phyloP scores from a whole-genome alignment of 495 filamentous ascomycete species.

The Hypoxylon subgilvum region DNA sequence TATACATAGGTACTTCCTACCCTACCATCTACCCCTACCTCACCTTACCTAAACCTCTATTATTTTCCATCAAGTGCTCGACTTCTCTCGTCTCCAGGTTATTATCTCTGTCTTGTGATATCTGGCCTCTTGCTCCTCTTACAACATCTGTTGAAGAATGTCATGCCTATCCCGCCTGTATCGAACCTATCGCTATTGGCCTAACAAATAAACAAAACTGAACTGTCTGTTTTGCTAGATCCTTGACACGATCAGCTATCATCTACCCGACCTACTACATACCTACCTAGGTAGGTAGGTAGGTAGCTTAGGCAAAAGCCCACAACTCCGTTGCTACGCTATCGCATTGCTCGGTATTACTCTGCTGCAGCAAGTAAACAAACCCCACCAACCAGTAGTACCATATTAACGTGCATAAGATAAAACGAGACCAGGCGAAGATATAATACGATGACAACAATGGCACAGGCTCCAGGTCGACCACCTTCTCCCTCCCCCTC shows the following conservation, averaged over 20 bases:
- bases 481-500: constrained; percentile 56
- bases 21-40: no score
- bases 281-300: no score
- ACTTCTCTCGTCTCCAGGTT: neutral
- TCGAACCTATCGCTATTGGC: constrained; percentile 13
- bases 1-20: neutral
- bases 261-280: constrained; percentile 4
- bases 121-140: neutral
- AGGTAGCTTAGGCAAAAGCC: constrained; percentile 3
- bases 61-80: constrained; percentile 1
- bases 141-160: neutral
- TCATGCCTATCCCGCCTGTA: constrained; percentile 6
- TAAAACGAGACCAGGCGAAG: neutral
- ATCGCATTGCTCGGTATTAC: constrained; percentile 3
- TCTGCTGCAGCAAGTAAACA: constrained; percentile 30
- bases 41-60: no score
- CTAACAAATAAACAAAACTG: constrained; percentile 18
- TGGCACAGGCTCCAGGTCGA: constrained; percentile 26
- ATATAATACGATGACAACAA: constrained; percentile 27
- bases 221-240: neutral
- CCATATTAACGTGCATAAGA: constrained; percentile 5
- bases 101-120: constrained; percentile 1
- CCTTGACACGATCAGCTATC: constrained; percentile 2
- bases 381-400: constrained; percentile 33
- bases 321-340: constrained; percentile 22